phyloP scores from a whole-genome alignment of 768 basidiomycete species.

The Serendipita vermifera region DNA sequence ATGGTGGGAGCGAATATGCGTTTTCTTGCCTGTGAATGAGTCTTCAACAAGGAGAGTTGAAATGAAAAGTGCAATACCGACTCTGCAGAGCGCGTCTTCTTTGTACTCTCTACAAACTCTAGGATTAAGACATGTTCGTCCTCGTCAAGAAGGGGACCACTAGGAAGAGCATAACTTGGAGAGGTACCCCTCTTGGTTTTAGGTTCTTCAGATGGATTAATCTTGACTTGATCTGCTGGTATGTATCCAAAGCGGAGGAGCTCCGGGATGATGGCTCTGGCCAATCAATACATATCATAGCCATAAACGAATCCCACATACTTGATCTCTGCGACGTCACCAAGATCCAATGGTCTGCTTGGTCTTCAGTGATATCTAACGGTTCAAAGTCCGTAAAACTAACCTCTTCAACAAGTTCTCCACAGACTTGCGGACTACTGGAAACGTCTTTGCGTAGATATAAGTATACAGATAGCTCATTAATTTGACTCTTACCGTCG shows the following conservation, averaged over 20 bases:
- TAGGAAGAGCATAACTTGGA: constrained; percentile 30
- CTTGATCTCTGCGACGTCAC: constrained; percentile 75
- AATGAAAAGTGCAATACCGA: constrained; percentile 13
- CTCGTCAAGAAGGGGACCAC: constrained; percentile 22
- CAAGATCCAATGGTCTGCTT: constrained; percentile 62
- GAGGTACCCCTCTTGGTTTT: constrained; percentile 24
- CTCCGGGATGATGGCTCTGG: constrained; percentile 67
- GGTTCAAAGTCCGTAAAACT: constrained; percentile 14
- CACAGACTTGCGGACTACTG: constrained; percentile 61
- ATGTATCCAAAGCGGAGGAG: constrained; percentile 75
- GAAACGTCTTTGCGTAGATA: constrained; percentile 37
- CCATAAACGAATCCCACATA: constrained; percentile 20
- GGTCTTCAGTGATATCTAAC: constrained; percentile 4
- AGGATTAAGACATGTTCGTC: constrained; percentile 39
- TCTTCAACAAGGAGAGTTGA: background rate
- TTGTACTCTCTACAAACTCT: constrained; percentile 36
- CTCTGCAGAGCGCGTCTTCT: constrained; percentile 11
- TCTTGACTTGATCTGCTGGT: constrained; percentile 44
- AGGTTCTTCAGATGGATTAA: constrained; percentile 29
- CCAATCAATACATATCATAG: background rate
- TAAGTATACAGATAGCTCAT: background rate
- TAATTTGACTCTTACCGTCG: constrained; percentile 26
- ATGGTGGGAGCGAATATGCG: constrained; percentile 25
- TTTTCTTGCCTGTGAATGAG: constrained; percentile 15
- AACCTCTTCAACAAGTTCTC: constrained; percentile 68